These are phyloP conservation scores for Fulvia fulva DNA, from an alignment of 2,329 filamentous ascomycete genomes.

Conservation along the genomic window DNA sequence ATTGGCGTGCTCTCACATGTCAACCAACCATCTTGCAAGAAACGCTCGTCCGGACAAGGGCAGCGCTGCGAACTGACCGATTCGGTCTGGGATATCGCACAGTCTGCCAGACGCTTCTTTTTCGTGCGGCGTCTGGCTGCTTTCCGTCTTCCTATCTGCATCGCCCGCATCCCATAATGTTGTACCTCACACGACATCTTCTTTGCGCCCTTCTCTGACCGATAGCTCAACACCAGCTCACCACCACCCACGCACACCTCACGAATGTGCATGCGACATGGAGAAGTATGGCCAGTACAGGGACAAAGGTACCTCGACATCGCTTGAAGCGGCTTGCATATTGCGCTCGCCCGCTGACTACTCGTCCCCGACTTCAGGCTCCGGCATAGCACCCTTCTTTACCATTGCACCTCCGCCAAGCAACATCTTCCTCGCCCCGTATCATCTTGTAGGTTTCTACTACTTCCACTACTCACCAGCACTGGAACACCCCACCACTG, in stretches of 20 bases:
- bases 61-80: not conserved
- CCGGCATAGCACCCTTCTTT: conserved; percentile 93
- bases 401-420: conserved; percentile 66
- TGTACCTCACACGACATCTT: not conserved
- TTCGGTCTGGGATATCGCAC: not conserved
- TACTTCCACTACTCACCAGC: not conserved
- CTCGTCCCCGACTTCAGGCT: conserved; percentile 55
- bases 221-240: conserved; percentile 29
- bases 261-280: conserved; percentile 52
- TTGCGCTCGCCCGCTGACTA: conserved; percentile 20
- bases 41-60: not conserved
- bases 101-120: not conserved
- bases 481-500: not conserved
- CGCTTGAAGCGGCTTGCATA: conserved; percentile 6
- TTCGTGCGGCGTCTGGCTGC: not conserved
- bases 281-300: conserved; percentile 94
- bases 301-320: conserved; percentile 64
- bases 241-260: not conserved
- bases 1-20: not conserved
- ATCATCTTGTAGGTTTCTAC: conserved; percentile 25
- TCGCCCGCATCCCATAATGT: not conserved
- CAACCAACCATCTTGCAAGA: not conserved
- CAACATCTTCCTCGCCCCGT: conserved; percentile 56
- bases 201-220: not conserved
- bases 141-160: not conserved